Base-by-base conservation (phyloP, 768 basidiomycete species). In the Leccinum disarticulatum region DNA sequence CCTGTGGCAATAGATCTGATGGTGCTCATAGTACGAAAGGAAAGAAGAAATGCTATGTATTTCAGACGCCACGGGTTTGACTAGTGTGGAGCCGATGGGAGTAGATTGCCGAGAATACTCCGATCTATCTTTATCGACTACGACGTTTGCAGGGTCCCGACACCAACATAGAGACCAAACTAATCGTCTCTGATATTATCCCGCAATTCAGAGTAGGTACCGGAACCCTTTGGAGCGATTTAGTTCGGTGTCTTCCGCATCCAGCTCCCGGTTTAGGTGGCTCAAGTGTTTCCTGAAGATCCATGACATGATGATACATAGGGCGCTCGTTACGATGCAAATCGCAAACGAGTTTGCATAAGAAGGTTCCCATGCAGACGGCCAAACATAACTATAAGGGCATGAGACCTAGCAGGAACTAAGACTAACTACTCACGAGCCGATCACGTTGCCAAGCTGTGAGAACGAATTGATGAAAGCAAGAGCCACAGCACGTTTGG, bases 401-500 rank as follows among this genome's bases (percentile, higher is more conserved):
- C 6, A 50, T 70, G 57, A 69, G 62, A 52, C 10, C 2, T 25
- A 27, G 41, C 31, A 9, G 11, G 41, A 19, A 43, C 10, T 17
- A 33, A 57, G 13, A 9, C 15, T 28, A 25, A 50, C 25, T 28
- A 82, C 85, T 76, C 78, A 95, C 78, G 91, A 87, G 62, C 93
- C 93, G 47, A 86, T 76, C 46, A 96, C 80, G 75, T 95, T 95
- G 1, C 94, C 94, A 3, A 91, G 79, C 67, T 91, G 87, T 9
- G 88, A 87, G 68, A 92, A 84, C 46, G 87, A 84, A 71, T 95
- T 93, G 66, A 94, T 83, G 61, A 91, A 74, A 2, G 92, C 93
- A 52, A 96, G 79, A 13, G 88, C 88, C n/a, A 94, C 88, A 3
- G 93, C 90, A 5, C 93, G 86, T 74, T 95, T 95, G n/a, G 87